A percentile compares a stretch with the other conserved stretches of the same genome.
Conservation (phyloP, 495 filamentous ascomycete species). For the Hypoxylon intermedium region DNA sequence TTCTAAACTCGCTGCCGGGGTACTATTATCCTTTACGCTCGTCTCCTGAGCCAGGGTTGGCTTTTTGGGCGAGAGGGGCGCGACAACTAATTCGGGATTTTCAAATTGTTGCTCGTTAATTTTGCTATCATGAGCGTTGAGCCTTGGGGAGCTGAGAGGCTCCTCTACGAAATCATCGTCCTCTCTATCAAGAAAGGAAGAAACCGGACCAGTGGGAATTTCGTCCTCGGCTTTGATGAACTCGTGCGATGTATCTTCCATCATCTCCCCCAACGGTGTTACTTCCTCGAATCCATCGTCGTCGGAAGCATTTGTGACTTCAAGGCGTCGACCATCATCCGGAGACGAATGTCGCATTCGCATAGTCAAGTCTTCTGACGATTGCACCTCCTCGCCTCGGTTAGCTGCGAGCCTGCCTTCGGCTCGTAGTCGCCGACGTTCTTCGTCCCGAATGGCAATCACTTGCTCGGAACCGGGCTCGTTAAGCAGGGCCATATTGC, state of each 20-base stretch:
- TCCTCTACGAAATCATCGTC: conserved; percentile 77
- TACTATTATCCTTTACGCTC: neutral
- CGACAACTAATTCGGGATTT: conserved; percentile 55
- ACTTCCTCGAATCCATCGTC: conserved; percentile 98
- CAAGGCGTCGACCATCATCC: conserved; percentile 62
- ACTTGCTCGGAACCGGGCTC: conserved; percentile 90
- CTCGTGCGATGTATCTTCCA: conserved; percentile 64
- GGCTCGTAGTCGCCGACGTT: conserved; percentile 76
- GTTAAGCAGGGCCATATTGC: conserved; percentile 97
- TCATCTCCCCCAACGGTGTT: conserved; percentile 68
- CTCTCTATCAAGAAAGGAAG: conserved; percentile 59
- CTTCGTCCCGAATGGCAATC: conserved; percentile 78
- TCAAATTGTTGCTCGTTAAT: conserved; percentile 47
- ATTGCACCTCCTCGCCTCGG: conserved; percentile 47
- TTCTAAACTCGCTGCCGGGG: neutral
- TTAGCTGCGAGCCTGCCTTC: conserved; percentile 64
- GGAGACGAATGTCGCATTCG: conserved; percentile 54
- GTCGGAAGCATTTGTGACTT: conserved; percentile 78
- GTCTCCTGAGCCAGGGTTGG: conserved; percentile 23
- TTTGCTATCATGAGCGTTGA: conserved; percentile 53
- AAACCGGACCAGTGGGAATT: conserved; percentile 40
- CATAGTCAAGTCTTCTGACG: conserved; percentile 55
- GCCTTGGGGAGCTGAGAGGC: conserved; percentile 65
- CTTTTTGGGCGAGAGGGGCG: conserved; percentile 59
- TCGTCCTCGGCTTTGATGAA: conserved; percentile 58